These are phyloP conservation scores for Ophiocordyceps camponoti-rufipedis DNA, from an alignment of 2,329 filamentous ascomycete genomes.

Conservation along the genomic window DNA sequence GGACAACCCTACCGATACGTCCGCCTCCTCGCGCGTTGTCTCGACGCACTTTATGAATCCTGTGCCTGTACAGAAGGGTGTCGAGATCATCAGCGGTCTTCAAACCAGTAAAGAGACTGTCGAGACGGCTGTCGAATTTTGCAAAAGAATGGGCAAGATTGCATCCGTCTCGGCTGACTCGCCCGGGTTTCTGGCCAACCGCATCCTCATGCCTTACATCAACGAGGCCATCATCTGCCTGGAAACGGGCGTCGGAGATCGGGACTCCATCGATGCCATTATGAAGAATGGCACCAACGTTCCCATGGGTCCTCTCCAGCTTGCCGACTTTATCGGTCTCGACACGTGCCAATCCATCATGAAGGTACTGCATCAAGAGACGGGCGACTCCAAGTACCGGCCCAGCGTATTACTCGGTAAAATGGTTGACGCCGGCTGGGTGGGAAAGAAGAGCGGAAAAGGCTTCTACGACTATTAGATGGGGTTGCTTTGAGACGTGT, in stretches of 20 bases:
- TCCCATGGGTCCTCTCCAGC: constrained; percentile 84
- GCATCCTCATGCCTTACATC: constrained; percentile 98
- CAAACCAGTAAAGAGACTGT: constrained; percentile 77
- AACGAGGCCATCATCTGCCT: constrained; percentile 95
- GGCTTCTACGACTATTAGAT: constrained; percentile 76
- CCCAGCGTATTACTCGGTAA: constrained; percentile 74
- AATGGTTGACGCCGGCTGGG: constrained; percentile 96
- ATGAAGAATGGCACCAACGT: constrained; percentile 99
- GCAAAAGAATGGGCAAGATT: constrained; percentile 84
- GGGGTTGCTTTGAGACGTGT: too few species aligned
- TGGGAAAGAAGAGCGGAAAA: constrained; percentile 94
- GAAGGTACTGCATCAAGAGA: constrained; percentile 82
- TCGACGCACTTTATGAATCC: constrained; percentile 99
- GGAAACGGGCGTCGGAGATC: constrained; percentile 75
- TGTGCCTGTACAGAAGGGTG: constrained; percentile 88
- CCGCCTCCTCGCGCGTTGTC: constrained; percentile 71
- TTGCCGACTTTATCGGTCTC: constrained; percentile 93
- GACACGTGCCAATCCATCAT: constrained; percentile 96
- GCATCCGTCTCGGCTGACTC: constrained; percentile 74
- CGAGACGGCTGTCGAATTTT: constrained; percentile 68
- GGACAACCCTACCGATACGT: constrained; percentile 59
- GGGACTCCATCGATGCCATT: constrained; percentile 87
- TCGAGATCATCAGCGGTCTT: constrained; percentile 89
- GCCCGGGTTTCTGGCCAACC: constrained; percentile 87
- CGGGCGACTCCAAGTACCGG: constrained; percentile 88